Evolutionary conservation across 345 rosid species (phyloP), one percentile per base, ranked within the genome.

Genomic region (Mallotus nudiflorus): DNA sequence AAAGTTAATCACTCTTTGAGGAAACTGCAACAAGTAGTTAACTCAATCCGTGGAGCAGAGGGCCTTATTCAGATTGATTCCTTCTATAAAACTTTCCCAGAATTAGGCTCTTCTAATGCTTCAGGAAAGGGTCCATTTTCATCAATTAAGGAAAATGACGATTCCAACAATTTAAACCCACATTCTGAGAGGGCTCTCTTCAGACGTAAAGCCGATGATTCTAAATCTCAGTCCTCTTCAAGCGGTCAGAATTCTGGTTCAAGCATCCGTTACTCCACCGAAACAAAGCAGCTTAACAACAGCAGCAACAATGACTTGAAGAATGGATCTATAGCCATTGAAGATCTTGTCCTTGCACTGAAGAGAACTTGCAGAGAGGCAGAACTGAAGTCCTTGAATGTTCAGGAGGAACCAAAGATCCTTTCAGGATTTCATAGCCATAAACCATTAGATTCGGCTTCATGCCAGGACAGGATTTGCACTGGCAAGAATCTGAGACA

Each of bases 1-100:
- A 79, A 82, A 72, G 82, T 82, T 5, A 75, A 77, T 35, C 83
- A 80, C 56, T 74, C 86, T 56, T 58, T 79, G 69, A 71, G 71
- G 80, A 82, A 80, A 75, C 83, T 82, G 65, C 97, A 94, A 75
- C 83, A 77, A 14, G 94, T 94, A 48, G 88, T 94, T 5, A 87
- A 94, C 80, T 85, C 98, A 4, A 97, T 94, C 68, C 90, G 85
- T 73, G 98, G 98, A 50, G 85, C 87, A 12, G 79, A 88, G 75
- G 93, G 93, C 31, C 71, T 92, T 25, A 74, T 93, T 75, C 89
- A 82, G 70, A 82, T 91, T 2, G 90, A 85, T 31, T 88, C 97
- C 29, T 93, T 93, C 84, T 93, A 91, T 51, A 75, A 86, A 68
- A 82, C 86, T 78, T 91, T 93, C 84, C 97, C 96, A 0, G 96